These are phyloP conservation scores for Pseudogymnoascus sp. DNA, from an alignment of 2,329 filamentous ascomycete genomes.

Conservation along the genomic window DNA sequence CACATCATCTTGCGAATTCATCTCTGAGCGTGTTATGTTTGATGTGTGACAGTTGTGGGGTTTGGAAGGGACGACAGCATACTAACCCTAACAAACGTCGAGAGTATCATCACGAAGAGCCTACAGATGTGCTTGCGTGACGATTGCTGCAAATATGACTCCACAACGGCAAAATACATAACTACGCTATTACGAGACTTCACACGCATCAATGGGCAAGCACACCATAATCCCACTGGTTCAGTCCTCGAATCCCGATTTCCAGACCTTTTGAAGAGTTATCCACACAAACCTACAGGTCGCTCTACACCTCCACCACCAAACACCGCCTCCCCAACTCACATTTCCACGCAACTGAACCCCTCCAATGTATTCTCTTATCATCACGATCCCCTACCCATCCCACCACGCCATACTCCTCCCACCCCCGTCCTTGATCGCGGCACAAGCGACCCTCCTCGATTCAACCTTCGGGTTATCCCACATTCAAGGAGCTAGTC, in stretches of 20 bases:
- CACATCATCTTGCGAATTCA: slow-evolving; percentile 14
- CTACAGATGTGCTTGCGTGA: not conserved
- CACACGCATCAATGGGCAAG: not conserved
- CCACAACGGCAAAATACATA: not conserved
- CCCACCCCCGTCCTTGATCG: not conserved
- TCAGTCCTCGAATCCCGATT: not conserved
- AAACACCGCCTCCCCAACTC: not conserved
- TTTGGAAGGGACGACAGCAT: slow-evolving; percentile 28
- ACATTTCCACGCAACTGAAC: slow-evolving; percentile 5
- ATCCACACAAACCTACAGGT: not conserved
- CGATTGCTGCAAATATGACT: not conserved
- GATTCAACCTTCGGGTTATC: slow-evolving; percentile 25
- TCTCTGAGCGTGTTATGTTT: slow-evolving; percentile 15
- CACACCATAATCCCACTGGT: not conserved
- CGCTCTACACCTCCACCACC: not conserved
- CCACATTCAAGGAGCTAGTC: slow-evolving; percentile 26
- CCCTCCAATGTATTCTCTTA: not conserved
- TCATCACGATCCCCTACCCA: not conserved
- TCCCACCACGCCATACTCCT: not conserved
- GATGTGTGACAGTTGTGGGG: slow-evolving; percentile 20
- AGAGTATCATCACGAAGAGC: not conserved
- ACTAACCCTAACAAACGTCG: not conserved
- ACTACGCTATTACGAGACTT: not conserved
- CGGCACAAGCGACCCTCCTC: slow-evolving; percentile 29
- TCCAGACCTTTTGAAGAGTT: not conserved